A percentile compares a stretch with the other conserved stretches of the same genome.
Conservation (phyloP, 805 yeast species). For the Wickerhamomyces canadensis region DNA sequence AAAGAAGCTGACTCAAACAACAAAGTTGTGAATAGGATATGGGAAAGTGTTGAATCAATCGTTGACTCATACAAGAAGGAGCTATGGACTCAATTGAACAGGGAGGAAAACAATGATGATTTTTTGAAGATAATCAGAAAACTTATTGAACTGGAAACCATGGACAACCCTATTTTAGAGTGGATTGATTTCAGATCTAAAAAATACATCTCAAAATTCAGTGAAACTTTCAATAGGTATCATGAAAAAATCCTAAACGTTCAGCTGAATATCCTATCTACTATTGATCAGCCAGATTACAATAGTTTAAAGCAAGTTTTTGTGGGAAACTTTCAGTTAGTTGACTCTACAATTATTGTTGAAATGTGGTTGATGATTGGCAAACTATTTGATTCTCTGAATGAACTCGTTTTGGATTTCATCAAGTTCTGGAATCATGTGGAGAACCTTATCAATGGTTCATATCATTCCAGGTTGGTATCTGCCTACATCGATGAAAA, state of each 20-base stretch:
- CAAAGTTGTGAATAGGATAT: constrained; percentile 43
- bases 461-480: constrained; percentile 34
- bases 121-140: constrained; percentile 44
- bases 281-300: constrained; percentile 31
- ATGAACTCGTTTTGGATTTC: constrained; percentile 33
- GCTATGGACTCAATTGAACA: constrained; percentile 43
- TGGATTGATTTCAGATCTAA: constrained; percentile 53
- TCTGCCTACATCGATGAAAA: constrained; percentile 27
- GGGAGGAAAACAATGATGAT: constrained; percentile 12
- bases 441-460: constrained; percentile 47
- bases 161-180: constrained; percentile 57
- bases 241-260: constrained; percentile 33
- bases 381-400: constrained; percentile 37
- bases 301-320: constrained; percentile 20
- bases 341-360: constrained; percentile 49
- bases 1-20: constrained; percentile 23
- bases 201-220: constrained; percentile 32
- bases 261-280: constrained; percentile 35
- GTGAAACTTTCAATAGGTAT: constrained; percentile 37
- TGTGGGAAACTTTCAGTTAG: constrained; percentile 23
- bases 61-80: constrained; percentile 48
- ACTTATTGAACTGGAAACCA: constrained; percentile 56
- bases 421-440: constrained; percentile 49
- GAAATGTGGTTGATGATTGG: constrained; percentile 55
- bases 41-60: constrained; percentile 49